Percentiles rank a stretch among this genome's conserved stretches.
Evolutionary conservation across 2,329 filamentous ascomycete species (phyloP).

Genomic region (Nothophoma quercina): DNA sequence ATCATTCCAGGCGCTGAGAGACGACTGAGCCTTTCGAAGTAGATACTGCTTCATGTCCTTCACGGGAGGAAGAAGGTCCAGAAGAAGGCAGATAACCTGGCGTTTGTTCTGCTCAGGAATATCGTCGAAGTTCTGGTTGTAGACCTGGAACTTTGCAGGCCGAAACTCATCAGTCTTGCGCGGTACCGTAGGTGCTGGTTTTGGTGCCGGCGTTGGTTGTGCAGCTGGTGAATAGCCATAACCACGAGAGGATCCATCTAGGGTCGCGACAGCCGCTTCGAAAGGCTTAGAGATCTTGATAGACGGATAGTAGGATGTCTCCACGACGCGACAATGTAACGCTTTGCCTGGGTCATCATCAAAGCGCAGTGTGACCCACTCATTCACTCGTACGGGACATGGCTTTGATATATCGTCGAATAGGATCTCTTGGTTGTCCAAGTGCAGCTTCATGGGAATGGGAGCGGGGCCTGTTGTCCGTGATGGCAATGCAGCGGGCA

Average conservation of each 20-base stretch:
- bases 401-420: slow-evolving; percentile 43
- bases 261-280: slow-evolving; percentile 13
- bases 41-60: slow-evolving; percentile 63
- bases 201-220: neutral
- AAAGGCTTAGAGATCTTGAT: slow-evolving; percentile 46
- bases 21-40: slow-evolving; percentile 47
- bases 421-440: slow-evolving; percentile 51
- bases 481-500: neutral
- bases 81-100: slow-evolving; percentile 58
- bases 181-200: neutral
- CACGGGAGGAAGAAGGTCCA: slow-evolving; percentile 69
- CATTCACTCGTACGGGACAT: slow-evolving; percentile 54
- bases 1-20: slow-evolving; percentile 61
- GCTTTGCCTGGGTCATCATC: slow-evolving; percentile 21
- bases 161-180: slow-evolving; percentile 33
- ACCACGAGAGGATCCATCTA: neutral
- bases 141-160: slow-evolving; percentile 53
- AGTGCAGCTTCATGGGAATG: slow-evolving; percentile 42
- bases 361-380: slow-evolving; percentile 60
- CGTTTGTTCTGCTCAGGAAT: slow-evolving; percentile 57
- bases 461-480: neutral
- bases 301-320: slow-evolving; percentile 55
- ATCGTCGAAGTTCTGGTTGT: slow-evolving; percentile 66
- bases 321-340: slow-evolving; percentile 60
- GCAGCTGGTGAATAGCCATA: neutral